Evolutionary conservation across 2,329 filamentous ascomycete genomes (phyloP).

Genomic region (Beauveria rudraprayagi): DNA sequence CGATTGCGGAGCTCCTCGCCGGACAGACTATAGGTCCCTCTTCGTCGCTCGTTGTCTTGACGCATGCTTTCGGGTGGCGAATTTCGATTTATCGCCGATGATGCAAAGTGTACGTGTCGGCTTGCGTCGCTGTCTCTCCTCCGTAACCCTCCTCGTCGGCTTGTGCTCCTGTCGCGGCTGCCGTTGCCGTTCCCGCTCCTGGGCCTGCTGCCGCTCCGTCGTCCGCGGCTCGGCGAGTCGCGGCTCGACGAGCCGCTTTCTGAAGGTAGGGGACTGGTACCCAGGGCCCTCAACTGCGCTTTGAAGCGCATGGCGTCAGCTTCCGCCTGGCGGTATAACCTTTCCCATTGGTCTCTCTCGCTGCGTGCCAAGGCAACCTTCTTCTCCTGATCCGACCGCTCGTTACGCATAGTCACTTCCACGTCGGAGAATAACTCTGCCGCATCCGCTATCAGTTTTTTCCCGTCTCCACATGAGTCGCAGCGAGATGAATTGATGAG

Average conservation of each 20-base stretch:
- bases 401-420: no score
- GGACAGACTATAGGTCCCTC: not conserved
- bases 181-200: not conserved
- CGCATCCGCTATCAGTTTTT: no score
- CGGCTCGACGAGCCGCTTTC: no score
- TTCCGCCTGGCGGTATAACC: no score
- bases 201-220: not conserved
- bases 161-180: not conserved
- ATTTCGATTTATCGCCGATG: not conserved
- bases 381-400: not conserved
- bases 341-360: not conserved
- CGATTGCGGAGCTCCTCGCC: not conserved
- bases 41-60: not conserved
- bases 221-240: no score
- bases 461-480: no score
- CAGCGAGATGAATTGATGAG: no score
- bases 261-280: no score
- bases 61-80: not conserved
- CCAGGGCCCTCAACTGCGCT: no score
- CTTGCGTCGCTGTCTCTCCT: not conserved
- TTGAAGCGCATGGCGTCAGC: no score
- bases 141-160: not conserved
- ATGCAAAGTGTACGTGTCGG: not conserved
- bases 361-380: not conserved
- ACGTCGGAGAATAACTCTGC: no score